Evolutionary conservation across 495 filamentous ascomycete species (phyloP), one percentile per base, ranked within the genome.

Genomic region (Emericellopsis terricola): DNA sequence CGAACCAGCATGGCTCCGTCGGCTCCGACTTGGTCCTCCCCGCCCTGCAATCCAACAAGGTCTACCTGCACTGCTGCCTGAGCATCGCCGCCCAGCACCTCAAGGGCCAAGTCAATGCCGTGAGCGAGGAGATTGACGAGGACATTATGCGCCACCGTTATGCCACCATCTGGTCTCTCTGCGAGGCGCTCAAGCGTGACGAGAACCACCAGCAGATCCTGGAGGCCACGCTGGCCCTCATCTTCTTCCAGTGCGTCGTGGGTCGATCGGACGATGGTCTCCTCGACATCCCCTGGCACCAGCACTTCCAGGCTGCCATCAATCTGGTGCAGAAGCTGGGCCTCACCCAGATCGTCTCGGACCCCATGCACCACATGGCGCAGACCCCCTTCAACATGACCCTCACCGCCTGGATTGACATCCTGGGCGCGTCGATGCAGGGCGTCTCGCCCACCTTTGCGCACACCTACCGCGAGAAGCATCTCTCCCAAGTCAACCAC

Each of bases 221-320:
- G 9, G 89, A 97, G 56, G 84, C 89, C 2, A 85, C 87, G 1
- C 64, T 97, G 6, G 89, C 83, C 32, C 86, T 97, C 73, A 93
- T 94, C 40, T 85, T 96, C 60, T 97, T 94, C 65, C 86, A 94
- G 45, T 87, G 80, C 59, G 81, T 81, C 11, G 86, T 96, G 37
- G 89, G 89, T 21, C 64, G 79, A 30, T 35, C 33, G 21, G 78
- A 85, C 44, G 89, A 94, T 45, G 68, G 65, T 33, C 72, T 97
- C 9, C 85, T 84, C 2, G 89, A 97, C 47, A 94, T 96, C 40
- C 78, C 87, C 1, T 97, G 89, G 89, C 76, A 78, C 55, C 81
- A 91, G 45, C 89, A 97, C 60, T 96, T 96, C 64, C 79, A 89
- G 46, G 87, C 87, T 1, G 87, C 73, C 8, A 73, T 75, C 38